Evolutionary conservation across 495 filamentous ascomycete species (phyloP).

Genomic region (Pyrenula massariospora): DNA sequence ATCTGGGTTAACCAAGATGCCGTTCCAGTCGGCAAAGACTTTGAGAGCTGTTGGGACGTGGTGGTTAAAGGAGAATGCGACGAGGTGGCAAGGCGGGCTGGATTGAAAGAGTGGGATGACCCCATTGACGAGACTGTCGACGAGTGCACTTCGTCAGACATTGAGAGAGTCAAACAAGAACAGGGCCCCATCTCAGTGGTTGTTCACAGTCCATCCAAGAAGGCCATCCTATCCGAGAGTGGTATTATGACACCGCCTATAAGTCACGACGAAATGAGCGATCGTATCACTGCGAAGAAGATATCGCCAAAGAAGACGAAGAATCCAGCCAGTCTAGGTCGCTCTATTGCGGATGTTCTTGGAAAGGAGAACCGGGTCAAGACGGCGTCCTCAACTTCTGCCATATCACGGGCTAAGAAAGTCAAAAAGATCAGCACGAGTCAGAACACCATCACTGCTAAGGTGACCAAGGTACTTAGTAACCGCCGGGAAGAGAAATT

Average conservation of each 20-base stretch:
- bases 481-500: not conserved
- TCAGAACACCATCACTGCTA: not conserved
- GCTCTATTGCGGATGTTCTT: conserved; percentile 16
- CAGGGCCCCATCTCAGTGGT: conserved; percentile 25
- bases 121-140: conserved; percentile 29
- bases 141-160: conserved; percentile 27
- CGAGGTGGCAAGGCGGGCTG: conserved; percentile 65
- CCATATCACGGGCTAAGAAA: not conserved
- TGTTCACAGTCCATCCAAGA: conserved; percentile 25
- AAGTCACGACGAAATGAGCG: conserved; percentile 1
- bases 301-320: conserved; percentile 12
- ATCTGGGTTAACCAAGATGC: conserved; percentile 91
- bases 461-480: not conserved
- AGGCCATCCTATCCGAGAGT: conserved; percentile 17
- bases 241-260: conserved; percentile 53
- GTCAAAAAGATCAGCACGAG: not conserved
- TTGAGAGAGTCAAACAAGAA: conserved; percentile 24
- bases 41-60: conserved; percentile 86
- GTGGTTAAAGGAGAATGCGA: conserved; percentile 82
- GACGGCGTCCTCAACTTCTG: not conserved
- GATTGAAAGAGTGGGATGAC: conserved; percentile 69
- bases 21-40: conserved; percentile 67
- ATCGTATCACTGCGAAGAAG: conserved; percentile 34
- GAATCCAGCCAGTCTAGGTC: conserved; percentile 17
- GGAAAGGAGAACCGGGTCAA: conserved; percentile 10